A percentile compares a stretch with the other conserved stretches of the same genome.
Evolutionary conservation across 148 eudicot genomes (phyloP).

Genomic region (Mesembryanthemum crystallinum): DNA sequence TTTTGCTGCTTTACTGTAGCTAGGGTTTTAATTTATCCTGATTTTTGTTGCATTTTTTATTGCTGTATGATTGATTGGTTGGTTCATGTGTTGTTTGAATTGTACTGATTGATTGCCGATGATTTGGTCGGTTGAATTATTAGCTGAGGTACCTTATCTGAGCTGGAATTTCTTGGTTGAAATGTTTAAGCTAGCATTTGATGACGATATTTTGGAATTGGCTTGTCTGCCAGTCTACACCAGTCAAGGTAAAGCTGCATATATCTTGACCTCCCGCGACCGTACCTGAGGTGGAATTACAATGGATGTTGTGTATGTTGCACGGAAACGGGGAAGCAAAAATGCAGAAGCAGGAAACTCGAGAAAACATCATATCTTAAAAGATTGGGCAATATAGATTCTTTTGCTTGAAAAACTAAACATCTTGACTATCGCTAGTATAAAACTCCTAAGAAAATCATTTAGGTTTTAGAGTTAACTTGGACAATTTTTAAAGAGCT

Average conservation of each 20-base stretch:
- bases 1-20: not conserved
- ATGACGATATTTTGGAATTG: not conserved
- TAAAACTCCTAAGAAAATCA: too few relatives aligned
- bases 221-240: not conserved
- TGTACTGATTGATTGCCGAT: not conserved
- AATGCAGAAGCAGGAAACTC: too few relatives aligned
- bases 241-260: not conserved
- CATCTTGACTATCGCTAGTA: too few relatives aligned
- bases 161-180: not conserved
- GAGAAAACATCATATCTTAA: too few relatives aligned
- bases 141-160: not conserved
- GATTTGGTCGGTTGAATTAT: not conserved
- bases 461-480: too few relatives aligned
- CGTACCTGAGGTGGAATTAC: too few relatives aligned
- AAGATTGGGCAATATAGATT: too few relatives aligned
- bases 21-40: not conserved
- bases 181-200: not conserved
- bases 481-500: too few relatives aligned
- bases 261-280: too few relatives aligned
- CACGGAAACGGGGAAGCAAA: too few relatives aligned
- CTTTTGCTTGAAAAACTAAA: too few relatives aligned
- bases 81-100: not conserved
- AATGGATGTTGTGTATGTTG: too few relatives aligned
- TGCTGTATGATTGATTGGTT: not conserved
- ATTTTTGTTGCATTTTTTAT: not conserved